These are phyloP conservation scores for Circinella minor DNA, from an alignment of 371 early-diverging fungal species.

Conservation along the genomic window DNA sequence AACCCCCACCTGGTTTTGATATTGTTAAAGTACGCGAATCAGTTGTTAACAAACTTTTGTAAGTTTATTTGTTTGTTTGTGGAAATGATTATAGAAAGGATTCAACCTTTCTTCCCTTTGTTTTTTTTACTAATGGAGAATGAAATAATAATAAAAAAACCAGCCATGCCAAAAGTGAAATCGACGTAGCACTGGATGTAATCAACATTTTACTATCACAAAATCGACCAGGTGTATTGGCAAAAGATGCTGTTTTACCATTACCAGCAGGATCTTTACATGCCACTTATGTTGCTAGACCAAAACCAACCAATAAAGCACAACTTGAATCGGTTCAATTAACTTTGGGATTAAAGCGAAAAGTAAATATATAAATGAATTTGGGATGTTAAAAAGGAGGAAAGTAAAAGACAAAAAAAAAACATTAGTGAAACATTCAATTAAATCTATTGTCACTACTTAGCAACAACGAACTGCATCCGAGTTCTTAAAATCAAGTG, in stretches of 20 bases:
- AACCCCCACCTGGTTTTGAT: constrained; percentile 37
- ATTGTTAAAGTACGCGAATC: constrained; percentile 45
- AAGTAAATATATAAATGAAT: constrained; percentile 21
- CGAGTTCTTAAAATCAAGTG: constrained; percentile 59
- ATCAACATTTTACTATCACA: constrained; percentile 68
- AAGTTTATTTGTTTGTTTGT: constrained; percentile 17
- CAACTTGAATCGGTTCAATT: constrained; percentile 64
- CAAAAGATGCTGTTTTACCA: constrained; percentile 33
- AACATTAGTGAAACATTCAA: neutral
- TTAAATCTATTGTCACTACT: neutral
- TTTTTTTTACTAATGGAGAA: no score
- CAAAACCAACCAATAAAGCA: constrained; percentile 47
- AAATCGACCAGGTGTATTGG: constrained; percentile 37
- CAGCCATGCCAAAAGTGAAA: constrained; percentile 74
- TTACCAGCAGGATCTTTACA: constrained; percentile 59
- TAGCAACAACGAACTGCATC: constrained; percentile 69
- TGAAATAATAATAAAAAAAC: neutral
- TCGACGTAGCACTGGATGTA: constrained; percentile 76
- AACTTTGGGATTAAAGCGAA: constrained; percentile 71
- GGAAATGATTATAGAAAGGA: neutral
- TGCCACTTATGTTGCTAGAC: constrained; percentile 60
- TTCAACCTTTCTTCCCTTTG: no score
- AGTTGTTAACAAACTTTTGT: constrained; percentile 49
- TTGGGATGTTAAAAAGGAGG: neutral
- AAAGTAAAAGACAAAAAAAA: neutral